Percentiles rank a stretch among this genome's conserved stretches.
Evolutionary conservation across 768 basidiomycete species (phyloP).

Genomic region (Jaapia argillacea): DNA sequence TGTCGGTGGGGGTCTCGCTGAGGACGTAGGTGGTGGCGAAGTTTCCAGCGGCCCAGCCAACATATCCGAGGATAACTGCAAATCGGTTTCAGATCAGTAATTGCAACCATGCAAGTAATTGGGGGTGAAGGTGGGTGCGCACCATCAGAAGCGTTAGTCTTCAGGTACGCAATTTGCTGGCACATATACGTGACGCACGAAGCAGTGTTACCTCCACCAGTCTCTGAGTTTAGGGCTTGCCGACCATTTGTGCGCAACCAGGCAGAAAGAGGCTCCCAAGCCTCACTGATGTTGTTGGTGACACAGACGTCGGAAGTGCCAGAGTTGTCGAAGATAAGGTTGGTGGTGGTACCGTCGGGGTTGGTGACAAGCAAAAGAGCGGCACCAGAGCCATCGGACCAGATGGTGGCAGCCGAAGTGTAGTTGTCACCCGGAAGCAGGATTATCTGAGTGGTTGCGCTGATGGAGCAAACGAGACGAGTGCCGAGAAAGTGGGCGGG

Average conservation of each 20-base stretch:
- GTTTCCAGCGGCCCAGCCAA: no score
- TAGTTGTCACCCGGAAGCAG: slow-evolving; percentile 34
- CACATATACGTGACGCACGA: slow-evolving; percentile 25
- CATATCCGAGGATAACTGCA: no score
- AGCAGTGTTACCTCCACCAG: slow-evolving; percentile 32
- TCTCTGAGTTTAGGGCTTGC: slow-evolving; percentile 34
- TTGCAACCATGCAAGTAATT: no score
- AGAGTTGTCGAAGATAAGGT: slow-evolving; percentile 33
- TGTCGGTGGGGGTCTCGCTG: no score
- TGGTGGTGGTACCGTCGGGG: slow-evolving; percentile 25
- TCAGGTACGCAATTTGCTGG: slow-evolving; percentile 35
- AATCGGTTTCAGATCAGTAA: no score
- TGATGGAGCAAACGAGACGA: slow-evolving; percentile 32
- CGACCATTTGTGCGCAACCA: slow-evolving; percentile 32
- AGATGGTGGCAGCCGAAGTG: slow-evolving; percentile 28
- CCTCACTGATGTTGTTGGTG: slow-evolving; percentile 35
- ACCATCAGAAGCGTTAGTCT: slow-evolving; percentile 41
- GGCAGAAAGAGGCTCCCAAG: slow-evolving; percentile 29
- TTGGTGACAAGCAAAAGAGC: slow-evolving; percentile 30
- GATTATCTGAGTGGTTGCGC: slow-evolving; percentile 29
- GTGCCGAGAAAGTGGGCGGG: slow-evolving; percentile 19
- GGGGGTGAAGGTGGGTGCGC: no score
- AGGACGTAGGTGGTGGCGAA: no score
- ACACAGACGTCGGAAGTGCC: slow-evolving; percentile 33
- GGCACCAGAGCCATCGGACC: slow-evolving; percentile 26